Conservation (phyloP, 2,329 filamentous ascomycete species). For the Talaromyces verruculosus region DNA sequence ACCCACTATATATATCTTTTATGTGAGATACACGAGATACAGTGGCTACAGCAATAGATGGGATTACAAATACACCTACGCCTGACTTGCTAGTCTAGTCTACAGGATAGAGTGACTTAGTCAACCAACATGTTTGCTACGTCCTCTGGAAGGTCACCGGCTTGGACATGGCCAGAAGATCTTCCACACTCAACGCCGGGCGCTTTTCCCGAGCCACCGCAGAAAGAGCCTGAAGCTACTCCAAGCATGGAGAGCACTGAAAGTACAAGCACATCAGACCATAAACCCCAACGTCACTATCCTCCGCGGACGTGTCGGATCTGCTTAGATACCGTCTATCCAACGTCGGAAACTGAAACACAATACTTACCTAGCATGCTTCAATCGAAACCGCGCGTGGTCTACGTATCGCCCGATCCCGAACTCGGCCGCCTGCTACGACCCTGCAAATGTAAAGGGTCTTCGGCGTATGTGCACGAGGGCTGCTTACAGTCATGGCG, state of each 20-base stretch:
- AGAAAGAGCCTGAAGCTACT: slow-evolving; percentile 20
- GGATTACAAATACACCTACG: neutral
- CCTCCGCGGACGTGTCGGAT: slow-evolving; percentile 80
- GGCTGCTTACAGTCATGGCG: slow-evolving; percentile 84
- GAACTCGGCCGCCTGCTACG: slow-evolving; percentile 76
- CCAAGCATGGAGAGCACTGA: slow-evolving; percentile 23
- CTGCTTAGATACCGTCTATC: slow-evolving; percentile 71
- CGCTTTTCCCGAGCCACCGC: slow-evolving; percentile 11
- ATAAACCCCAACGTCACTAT: slow-evolving; percentile 54
- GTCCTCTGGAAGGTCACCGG: slow-evolving; percentile 5
- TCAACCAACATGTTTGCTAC: slow-evolving; percentile 7
- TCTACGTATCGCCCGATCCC: slow-evolving; percentile 72
- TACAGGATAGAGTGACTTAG: neutral
- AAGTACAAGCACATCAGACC: slow-evolving; percentile 21
- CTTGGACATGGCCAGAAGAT: slow-evolving; percentile 22
- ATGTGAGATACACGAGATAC: slow-evolving; percentile 1
- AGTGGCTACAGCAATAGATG: neutral
- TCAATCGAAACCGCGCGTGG: slow-evolving; percentile 57
- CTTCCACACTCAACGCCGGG: slow-evolving; percentile 11
- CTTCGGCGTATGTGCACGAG: slow-evolving; percentile 91
- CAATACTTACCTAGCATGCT: slow-evolving; percentile 58
- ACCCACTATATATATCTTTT: neutral
- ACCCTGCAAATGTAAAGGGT: slow-evolving; percentile 91
- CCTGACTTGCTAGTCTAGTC: neutral
- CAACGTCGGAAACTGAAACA: slow-evolving; percentile 58